Conservation (phyloP, 129 eudicot species). For the Cynara cardunculus region DNA sequence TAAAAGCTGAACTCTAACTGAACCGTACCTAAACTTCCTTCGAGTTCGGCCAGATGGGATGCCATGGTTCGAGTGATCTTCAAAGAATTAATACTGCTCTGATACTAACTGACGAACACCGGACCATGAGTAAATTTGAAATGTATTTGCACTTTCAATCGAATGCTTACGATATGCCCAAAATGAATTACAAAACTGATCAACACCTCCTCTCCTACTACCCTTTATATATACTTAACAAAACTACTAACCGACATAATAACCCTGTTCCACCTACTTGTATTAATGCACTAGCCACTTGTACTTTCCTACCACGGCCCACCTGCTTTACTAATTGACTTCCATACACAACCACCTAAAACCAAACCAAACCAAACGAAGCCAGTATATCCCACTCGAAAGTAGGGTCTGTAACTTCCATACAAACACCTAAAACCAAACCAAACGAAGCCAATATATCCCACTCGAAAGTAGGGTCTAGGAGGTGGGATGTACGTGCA, state of each 20-base stretch:
- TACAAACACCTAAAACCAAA: not conserved
- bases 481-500: not conserved
- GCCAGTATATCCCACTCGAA: not conserved
- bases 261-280: not conserved
- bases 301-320: not conserved
- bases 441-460: not conserved
- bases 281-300: not conserved
- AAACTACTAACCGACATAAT: not conserved
- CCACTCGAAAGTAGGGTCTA: not conserved
- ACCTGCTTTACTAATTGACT: not conserved
- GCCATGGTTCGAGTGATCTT: not conserved
- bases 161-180: not conserved
- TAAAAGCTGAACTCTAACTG: no score
- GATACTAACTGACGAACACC: not conserved
- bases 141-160: not conserved
- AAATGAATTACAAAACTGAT: not conserved
- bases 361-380: not conserved
- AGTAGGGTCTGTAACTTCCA: not conserved
- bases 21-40: no score
- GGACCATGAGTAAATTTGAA: not conserved
- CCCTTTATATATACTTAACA: not conserved
- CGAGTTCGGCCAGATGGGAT: not conserved
- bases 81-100: not conserved
- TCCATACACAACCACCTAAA: not conserved
- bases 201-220: not conserved